A percentile compares a stretch with the other conserved stretches of the same genome.
These are phyloP conservation scores for Auxenochlorella pyrenoidosa DNA, from an alignment of 139 green algal species.

Conservation along the genomic window DNA sequence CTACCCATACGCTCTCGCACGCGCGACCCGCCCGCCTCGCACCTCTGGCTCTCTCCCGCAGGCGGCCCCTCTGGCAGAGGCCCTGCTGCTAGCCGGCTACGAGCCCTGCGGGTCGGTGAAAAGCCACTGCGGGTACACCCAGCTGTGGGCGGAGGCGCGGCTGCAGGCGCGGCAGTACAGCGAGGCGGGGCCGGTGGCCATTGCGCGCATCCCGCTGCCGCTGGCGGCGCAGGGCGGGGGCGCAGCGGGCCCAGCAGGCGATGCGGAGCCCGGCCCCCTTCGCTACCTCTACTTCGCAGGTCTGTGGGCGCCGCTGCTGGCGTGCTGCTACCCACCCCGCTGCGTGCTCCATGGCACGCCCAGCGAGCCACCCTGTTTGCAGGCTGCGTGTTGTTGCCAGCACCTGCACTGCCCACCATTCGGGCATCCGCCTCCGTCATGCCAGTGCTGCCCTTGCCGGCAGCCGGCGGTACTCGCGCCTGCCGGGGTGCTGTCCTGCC, in stretches of 20 bases:
- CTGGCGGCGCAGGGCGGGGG: not conserved
- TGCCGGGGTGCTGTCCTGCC: no score
- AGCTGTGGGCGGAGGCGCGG: not conserved
- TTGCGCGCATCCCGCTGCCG: slow-evolving; percentile 12
- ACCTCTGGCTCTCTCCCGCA: not conserved
- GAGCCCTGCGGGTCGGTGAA: not conserved
- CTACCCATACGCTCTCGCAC: no score
- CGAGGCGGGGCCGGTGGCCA: not conserved
- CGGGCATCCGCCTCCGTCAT: no score
- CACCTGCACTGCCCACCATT: no score
- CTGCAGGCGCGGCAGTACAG: not conserved
- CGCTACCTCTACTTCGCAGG: not conserved
- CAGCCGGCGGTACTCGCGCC: no score
- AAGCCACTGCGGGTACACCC: slow-evolving; percentile 1
- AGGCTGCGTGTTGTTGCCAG: no score
- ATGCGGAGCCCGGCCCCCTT: not conserved
- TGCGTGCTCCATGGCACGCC: no score
- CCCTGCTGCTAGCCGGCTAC: not conserved
- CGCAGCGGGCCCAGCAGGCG: not conserved
- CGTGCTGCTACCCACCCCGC: no score
- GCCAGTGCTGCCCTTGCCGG: no score
- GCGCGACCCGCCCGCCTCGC: not conserved
- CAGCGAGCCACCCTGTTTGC: no score
- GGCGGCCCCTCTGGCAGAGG: not conserved
- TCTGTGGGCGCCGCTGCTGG: no score